Conservation (phyloP, 2,329 filamentous ascomycete genomes). For the Plenodomus tracheiphilus region DNA sequence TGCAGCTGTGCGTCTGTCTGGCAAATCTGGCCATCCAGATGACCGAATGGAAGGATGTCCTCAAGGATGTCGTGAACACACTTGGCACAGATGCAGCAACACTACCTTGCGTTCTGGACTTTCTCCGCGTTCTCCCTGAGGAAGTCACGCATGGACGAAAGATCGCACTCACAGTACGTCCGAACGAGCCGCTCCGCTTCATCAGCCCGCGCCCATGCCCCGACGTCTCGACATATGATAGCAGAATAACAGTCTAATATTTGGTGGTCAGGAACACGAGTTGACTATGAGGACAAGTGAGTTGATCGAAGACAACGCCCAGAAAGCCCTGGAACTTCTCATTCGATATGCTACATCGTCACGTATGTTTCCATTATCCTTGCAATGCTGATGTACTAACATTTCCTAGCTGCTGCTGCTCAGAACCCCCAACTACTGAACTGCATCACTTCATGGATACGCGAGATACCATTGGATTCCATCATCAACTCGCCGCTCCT, state of each 20-base stretch:
- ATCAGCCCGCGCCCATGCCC: constrained; percentile 44
- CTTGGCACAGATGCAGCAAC: constrained; percentile 77
- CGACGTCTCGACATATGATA: constrained; percentile 37
- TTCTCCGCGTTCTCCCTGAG: constrained; percentile 93
- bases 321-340: constrained; percentile 82
- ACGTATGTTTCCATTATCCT: constrained; percentile 59
- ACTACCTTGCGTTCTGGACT: constrained; percentile 89
- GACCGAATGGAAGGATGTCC: constrained; percentile 91
- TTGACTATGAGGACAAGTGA: constrained; percentile 82
- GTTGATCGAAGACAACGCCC: constrained; percentile 86
- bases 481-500: constrained; percentile 86
- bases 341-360: constrained; percentile 92
- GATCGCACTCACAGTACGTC: constrained; percentile 97
- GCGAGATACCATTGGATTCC: constrained; percentile 82
- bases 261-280: constrained; percentile 80
- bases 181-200: constrained; percentile 54
- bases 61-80: constrained; percentile 76
- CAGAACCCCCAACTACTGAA: constrained; percentile 90
- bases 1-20: constrained; percentile 92
- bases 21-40: constrained; percentile 96
- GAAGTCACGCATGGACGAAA: constrained; percentile 99
- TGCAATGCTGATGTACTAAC: constrained; percentile 12
- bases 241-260: constrained; percentile 49
- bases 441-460: constrained; percentile 94
- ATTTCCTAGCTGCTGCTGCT: constrained; percentile 63